These are phyloP conservation scores for Penicillium chermesinum DNA, from an alignment of 495 filamentous ascomycete species.

Conservation along the genomic window DNA sequence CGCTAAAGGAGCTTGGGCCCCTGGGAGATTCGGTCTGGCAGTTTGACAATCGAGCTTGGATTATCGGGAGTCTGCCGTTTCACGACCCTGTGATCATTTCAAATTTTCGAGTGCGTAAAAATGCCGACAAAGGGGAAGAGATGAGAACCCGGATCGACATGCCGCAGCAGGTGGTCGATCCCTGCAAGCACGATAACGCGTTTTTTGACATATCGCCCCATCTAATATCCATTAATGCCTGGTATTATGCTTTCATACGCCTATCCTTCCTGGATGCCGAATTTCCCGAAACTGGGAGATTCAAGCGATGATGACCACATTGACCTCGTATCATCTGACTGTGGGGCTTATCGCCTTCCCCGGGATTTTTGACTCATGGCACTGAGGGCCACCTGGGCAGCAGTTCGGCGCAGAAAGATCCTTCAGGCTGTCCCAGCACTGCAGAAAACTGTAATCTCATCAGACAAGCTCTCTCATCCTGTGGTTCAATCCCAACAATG, in stretches of 20 bases:
- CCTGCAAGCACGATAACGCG: background rate
- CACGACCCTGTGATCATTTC: conserved; percentile 8
- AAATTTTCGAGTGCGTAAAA: no score
- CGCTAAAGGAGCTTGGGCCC: conserved; percentile 26
- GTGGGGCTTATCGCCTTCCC: conserved; percentile 15
- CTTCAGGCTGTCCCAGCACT: no score
- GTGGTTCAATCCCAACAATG: conserved; percentile 10
- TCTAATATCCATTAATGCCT: no score
- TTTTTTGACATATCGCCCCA: no score
- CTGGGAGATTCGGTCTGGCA: conserved; percentile 3
- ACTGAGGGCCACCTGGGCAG: no score
- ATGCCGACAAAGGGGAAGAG: background rate
- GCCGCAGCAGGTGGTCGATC: background rate
- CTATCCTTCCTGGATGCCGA: no score
- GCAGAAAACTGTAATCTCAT: no score
- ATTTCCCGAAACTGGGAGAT: no score
- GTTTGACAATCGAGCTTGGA: conserved; percentile 21
- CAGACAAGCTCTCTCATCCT: no score
- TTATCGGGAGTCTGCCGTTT: conserved; percentile 2
- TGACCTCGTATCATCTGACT: conserved; percentile 13
- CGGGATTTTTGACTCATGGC: conserved; percentile 11
- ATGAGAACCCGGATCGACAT: background rate
- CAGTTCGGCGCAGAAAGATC: no score
- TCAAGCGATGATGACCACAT: conserved; percentile 4
- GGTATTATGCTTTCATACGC: no score